Conservation (phyloP, 208 protist species). For the Leishmania arabica region DNA sequence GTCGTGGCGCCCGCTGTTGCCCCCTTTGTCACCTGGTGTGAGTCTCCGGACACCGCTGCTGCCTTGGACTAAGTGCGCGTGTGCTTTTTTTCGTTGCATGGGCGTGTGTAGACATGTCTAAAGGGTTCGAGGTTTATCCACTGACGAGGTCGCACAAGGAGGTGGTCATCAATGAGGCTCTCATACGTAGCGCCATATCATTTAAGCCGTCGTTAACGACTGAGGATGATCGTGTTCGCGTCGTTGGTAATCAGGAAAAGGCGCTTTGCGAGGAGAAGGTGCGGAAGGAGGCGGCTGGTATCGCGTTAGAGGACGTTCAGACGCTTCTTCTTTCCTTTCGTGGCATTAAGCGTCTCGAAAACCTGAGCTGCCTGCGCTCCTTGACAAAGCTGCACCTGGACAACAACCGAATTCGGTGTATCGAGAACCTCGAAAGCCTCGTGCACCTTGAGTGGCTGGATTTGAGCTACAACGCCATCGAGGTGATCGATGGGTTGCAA, state of each 20-base stretch:
- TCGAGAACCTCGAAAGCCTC: conserved; percentile 91
- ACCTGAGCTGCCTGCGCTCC: conserved; percentile 79
- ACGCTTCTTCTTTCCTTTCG: conserved; percentile 77
- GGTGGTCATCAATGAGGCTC: conserved; percentile 75
- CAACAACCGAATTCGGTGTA: conserved; percentile 94
- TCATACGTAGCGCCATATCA: conserved; percentile 82
- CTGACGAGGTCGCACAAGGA: conserved; percentile 69
- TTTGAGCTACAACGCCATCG: conserved; percentile 96
- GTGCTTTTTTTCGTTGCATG: neutral
- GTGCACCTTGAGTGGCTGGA: conserved; percentile 85
- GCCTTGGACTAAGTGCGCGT: neutral
- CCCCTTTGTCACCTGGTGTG: neutral
- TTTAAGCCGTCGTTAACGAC: conserved; percentile 57
- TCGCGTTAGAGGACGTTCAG: conserved; percentile 59
- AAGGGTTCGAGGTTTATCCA: conserved; percentile 71
- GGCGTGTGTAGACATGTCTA: conserved; percentile 49
- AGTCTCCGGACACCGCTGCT: conserved; percentile 4
- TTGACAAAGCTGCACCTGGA: conserved; percentile 95
- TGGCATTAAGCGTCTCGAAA: conserved; percentile 87
- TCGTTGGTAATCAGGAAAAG: conserved; percentile 74
- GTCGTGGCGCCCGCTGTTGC: neutral
- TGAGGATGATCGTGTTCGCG: conserved; percentile 78
- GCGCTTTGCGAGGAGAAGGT: conserved; percentile 54
- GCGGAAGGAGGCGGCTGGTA: conserved; percentile 46
- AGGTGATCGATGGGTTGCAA: conserved; percentile 88